Conservation (phyloP, 805 yeast genomes). For the Yamadazyma insecticola region DNA sequence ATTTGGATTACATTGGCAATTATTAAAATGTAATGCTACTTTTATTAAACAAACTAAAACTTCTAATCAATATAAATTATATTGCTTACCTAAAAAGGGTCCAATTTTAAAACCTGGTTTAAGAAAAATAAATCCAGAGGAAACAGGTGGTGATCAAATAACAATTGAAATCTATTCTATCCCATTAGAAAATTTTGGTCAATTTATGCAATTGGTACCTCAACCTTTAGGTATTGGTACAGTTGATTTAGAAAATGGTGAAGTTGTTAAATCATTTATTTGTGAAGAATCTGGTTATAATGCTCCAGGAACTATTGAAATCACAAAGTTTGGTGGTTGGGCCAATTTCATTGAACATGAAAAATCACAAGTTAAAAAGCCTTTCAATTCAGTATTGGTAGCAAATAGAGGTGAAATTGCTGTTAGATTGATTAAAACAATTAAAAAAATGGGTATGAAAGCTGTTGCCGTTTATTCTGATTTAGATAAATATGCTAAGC, state of each 20-base stretch:
- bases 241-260: conserved; percentile 75
- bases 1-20: conserved; percentile 90
- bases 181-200: conserved; percentile 75
- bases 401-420: conserved; percentile 99
- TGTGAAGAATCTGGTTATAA: conserved; percentile 89
- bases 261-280: conserved; percentile 86
- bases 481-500: conserved; percentile 84
- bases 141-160: conserved; percentile 49
- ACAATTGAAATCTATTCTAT: conserved; percentile 80
- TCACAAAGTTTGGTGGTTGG: conserved; percentile 91
- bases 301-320: conserved; percentile 67
- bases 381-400: conserved; percentile 80
- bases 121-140: conserved; percentile 49
- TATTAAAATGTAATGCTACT: conserved; percentile 75
- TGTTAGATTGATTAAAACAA: conserved; percentile 84
- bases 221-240: conserved; percentile 95
- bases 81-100: conserved; percentile 78
- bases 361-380: conserved; percentile 35
- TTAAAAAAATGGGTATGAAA: conserved; percentile 71
- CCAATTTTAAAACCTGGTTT: conserved; percentile 89
- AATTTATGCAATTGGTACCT: conserved; percentile 83
- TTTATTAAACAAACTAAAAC: conserved; percentile 66
- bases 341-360: conserved; percentile 49
- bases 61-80: conserved; percentile 65
- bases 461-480: conserved; percentile 90